Evolutionary conservation across 768 basidiomycete genomes (phyloP), one percentile per base, ranked within the genome.

Genomic region (Hypholoma sublateritium): DNA sequence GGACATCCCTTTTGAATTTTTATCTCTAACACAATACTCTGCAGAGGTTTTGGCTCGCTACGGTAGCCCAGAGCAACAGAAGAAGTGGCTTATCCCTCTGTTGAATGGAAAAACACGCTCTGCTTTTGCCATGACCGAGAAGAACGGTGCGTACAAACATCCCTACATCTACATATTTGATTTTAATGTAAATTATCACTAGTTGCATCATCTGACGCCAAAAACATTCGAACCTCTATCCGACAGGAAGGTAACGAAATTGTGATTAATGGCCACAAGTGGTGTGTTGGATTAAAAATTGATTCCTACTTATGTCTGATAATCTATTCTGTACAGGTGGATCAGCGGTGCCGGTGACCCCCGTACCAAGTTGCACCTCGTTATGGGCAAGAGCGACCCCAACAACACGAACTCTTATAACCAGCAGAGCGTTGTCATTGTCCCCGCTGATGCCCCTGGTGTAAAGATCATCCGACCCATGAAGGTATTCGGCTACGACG

Each of bases 281-380:
- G 96, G 95, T 91, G 56, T 21, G 69, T 16, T 28, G n/a, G 5
- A 41, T 19, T n/a, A n/a, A n/a, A n/a, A n/a, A n/a, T n/a, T n/a
- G n/a, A n/a, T n/a, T n/a, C n/a, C n/a, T n/a, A n/a, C n/a, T 11
- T 36, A n/a, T 12, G 19, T 4, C 13, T 36, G 24, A 42, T 57
- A 19, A 45, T 21, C 28, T 19, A 58, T 41, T 24, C 39, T 56
- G 24, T 44, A 9, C 57, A 95, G 90, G 93, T 98, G 92, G 90
- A 98, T 98, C 70, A 95, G 93, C 25, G 95, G 95, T 49, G 96
- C 95, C 6, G 95, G 95, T 16, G 95, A 98, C 70, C 94, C 94
- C 44, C 81, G 95, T 59, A 90, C 89, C 59, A 85, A 83, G 56
- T 63, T 98, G 11, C 96, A 99, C 68, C 85, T 99, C 49, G 91